These are phyloP conservation scores for Colletotrichum orchidophilum DNA, from an alignment of 2,329 filamentous ascomycete species.

Conservation along the genomic window DNA sequence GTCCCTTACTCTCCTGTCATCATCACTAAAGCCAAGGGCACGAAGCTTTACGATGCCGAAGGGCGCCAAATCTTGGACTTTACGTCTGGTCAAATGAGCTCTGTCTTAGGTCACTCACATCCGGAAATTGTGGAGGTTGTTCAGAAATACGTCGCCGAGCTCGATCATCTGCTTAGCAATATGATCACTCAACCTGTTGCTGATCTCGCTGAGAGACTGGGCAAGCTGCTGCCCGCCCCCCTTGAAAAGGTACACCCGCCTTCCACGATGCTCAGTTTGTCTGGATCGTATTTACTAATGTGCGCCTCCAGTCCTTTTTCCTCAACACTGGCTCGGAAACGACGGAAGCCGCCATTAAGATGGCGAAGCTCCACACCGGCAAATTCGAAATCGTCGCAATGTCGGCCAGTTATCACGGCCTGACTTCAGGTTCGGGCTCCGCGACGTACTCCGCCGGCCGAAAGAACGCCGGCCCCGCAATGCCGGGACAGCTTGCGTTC, in stretches of 20 bases:
- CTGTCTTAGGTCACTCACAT: slow-evolving; percentile 65
- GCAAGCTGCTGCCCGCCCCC: slow-evolving; percentile 52
- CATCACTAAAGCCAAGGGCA: slow-evolving; percentile 56
- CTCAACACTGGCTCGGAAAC: slow-evolving; percentile 64
- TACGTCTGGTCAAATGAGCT: slow-evolving; percentile 69
- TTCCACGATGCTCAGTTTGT: no score
- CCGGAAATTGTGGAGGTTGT: slow-evolving; percentile 65
- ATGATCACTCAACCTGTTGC: slow-evolving; percentile 67
- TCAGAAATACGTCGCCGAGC: slow-evolving; percentile 52
- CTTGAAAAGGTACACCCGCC: slow-evolving; percentile 50
- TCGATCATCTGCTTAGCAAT: slow-evolving; percentile 66
- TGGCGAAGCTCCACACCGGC: slow-evolving; percentile 70
- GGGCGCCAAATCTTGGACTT: slow-evolving; percentile 63
- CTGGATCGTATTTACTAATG: neutral
- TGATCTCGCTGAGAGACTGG: slow-evolving; percentile 59
- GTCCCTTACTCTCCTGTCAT: slow-evolving; percentile 49
- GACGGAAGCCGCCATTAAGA: slow-evolving; percentile 69
- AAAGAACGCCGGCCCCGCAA: slow-evolving; percentile 52
- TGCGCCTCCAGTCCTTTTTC: slow-evolving; percentile 54
- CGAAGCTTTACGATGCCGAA: slow-evolving; percentile 53
- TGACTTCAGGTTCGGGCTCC: slow-evolving; percentile 61
- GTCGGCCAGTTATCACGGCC: slow-evolving; percentile 67
- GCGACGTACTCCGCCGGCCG: slow-evolving; percentile 65
- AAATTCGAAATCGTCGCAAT: slow-evolving; percentile 72
- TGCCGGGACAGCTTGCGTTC: slow-evolving; percentile 66